Conservation (phyloP, 2,329 filamentous ascomycete genomes). For the Talaromyces sp. region DNA sequence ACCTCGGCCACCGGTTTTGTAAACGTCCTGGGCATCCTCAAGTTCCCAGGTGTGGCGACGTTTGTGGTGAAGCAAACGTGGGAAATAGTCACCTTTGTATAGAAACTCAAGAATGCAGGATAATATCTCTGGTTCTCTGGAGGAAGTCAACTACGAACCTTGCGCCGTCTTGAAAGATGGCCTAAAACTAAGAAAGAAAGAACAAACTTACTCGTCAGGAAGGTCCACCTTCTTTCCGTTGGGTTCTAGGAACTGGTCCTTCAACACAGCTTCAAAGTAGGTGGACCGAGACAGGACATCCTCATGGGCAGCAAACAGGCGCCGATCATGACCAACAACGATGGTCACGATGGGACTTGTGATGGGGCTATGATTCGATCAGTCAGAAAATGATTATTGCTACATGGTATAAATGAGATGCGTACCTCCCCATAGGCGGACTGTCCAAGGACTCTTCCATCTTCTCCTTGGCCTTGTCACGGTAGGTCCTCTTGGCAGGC, state of each 20-base stretch:
- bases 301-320: constrained; percentile 92
- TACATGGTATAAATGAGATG: background rate
- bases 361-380: constrained; percentile 40
- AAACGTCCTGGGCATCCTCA: constrained; percentile 63
- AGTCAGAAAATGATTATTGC: background rate
- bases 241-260: constrained; percentile 67
- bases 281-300: constrained; percentile 83
- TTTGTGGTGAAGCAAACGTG: constrained; percentile 82
- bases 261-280: constrained; percentile 72
- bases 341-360: constrained; percentile 79
- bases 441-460: constrained; percentile 77
- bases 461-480: constrained; percentile 80
- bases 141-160: constrained; percentile 19
- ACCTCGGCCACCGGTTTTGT: constrained; percentile 56
- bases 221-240: constrained; percentile 72
- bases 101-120: constrained; percentile 93
- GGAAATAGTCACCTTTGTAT: constrained; percentile 96
- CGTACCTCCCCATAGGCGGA: constrained; percentile 50
- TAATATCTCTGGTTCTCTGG: constrained; percentile 86
- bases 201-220: constrained; percentile 55
- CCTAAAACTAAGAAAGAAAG: too few relatives aligned
- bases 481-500: constrained; percentile 69
- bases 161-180: too few relatives aligned
- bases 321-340: constrained; percentile 76
- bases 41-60: constrained; percentile 84